Evolutionary conservation across 768 basidiomycete genomes (phyloP).

Genomic region (Rhodotorula sphaerocarpa): DNA sequence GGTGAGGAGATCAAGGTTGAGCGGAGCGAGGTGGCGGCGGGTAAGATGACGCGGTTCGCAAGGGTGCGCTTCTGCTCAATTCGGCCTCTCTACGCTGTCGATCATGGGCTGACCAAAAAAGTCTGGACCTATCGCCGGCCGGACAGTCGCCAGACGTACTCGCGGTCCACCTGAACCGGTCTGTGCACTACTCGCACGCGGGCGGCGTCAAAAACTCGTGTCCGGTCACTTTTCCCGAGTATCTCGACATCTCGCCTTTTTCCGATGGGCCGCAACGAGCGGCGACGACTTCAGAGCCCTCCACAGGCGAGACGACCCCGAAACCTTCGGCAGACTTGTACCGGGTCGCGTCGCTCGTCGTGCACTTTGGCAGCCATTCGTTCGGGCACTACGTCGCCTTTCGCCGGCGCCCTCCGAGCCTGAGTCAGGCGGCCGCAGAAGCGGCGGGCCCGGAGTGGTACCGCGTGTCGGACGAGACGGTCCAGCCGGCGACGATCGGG

Average conservation of each 20-base stretch:
- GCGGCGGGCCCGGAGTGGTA: conserved; percentile 68
- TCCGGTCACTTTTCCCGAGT: conserved; percentile 70
- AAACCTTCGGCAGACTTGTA: conserved; percentile 67
- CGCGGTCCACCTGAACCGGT: conserved; percentile 83
- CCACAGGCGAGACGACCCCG: conserved; percentile 48
- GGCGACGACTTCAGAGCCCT: conserved; percentile 49
- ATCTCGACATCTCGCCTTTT: conserved; percentile 80
- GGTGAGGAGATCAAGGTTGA: conserved; percentile 66
- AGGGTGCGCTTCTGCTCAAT: conserved; percentile 51
- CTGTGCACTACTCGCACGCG: conserved; percentile 48
- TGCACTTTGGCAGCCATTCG: conserved; percentile 84
- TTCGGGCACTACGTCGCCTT: conserved; percentile 94
- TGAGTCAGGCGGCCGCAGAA: too few species aligned
- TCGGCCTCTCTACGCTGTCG: too few species aligned
- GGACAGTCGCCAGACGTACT: conserved; percentile 73
- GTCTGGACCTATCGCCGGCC: too few species aligned
- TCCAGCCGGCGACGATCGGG: conserved; percentile 66
- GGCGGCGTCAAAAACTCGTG: conserved; percentile 70
- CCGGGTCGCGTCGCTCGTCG: conserved; percentile 73
- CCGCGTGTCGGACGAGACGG: conserved; percentile 75
- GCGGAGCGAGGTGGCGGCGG: conserved; percentile 66
- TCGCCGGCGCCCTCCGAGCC: conserved; percentile 49
- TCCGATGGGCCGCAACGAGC: conserved; percentile 61
- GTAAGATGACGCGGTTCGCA: conserved; percentile 86
- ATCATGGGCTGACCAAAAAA: too few species aligned